phyloP scores from a whole-genome alignment of 2,329 filamentous ascomycete species.

The Ceratocystis variospora region DNA sequence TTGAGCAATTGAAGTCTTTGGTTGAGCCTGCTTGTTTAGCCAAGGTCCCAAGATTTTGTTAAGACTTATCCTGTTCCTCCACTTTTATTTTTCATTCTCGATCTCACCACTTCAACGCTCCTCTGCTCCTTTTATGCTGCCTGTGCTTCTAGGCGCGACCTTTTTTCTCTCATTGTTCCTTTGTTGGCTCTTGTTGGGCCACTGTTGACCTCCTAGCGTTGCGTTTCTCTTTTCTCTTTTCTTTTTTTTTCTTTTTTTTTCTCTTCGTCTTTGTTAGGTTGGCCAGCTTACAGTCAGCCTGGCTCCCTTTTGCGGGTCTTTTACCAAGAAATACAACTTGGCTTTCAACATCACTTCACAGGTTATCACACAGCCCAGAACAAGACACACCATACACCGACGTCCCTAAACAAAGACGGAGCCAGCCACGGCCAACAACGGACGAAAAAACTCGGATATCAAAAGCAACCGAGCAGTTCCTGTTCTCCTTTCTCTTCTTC shows the following conservation, averaged over 20 bases:
- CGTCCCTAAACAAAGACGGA: background rate
- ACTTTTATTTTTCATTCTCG: slow-evolving; percentile 2
- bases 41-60: background rate
- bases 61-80: background rate
- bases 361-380: background rate
- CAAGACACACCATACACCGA: background rate
- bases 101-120: slow-evolving; percentile 4
- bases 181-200: background rate
- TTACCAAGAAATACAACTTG: background rate
- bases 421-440: background rate
- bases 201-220: background rate
- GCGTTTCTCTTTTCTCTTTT: background rate
- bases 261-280: background rate
- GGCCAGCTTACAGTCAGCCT: background rate
- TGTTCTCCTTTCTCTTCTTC: background rate
- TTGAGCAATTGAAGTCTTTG: too few species aligned
- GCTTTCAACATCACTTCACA: background rate
- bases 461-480: background rate
- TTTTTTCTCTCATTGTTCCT: slow-evolving; percentile 1
- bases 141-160: slow-evolving; percentile 3
- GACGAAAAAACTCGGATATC: background rate
- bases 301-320: background rate
- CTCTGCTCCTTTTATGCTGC: slow-evolving; percentile 8
- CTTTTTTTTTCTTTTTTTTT: background rate
- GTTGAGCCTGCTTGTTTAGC: background rate